Evolutionary conservation across 495 filamentous ascomycete species (phyloP).

Genomic region (Lepidopterella palustris): DNA sequence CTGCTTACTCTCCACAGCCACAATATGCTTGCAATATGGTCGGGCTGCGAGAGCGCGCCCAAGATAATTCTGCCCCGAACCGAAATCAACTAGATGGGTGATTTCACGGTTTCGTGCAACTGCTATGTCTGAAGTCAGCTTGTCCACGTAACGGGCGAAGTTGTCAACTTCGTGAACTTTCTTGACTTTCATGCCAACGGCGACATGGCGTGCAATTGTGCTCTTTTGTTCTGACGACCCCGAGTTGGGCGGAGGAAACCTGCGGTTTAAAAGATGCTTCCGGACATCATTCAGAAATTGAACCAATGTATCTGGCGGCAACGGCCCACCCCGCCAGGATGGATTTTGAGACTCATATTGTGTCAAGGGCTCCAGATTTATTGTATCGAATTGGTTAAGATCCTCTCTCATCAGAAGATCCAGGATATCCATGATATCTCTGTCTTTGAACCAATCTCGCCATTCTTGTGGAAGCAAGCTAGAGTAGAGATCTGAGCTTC

Average conservation of each 20-base stretch:
- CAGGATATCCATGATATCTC: conserved; percentile 65
- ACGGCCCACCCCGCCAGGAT: conserved; percentile 46
- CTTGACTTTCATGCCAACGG: conserved; percentile 91
- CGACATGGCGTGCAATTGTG: conserved; percentile 57
- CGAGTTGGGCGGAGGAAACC: conserved; percentile 38
- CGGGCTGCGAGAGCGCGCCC: conserved; percentile 77
- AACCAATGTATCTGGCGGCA: conserved; percentile 60
- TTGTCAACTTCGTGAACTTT: conserved; percentile 84
- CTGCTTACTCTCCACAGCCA: conserved; percentile 83
- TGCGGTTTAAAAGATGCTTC: conserved; percentile 58
- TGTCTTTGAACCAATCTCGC: conserved; percentile 65
- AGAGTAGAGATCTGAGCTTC: conserved; percentile 70
- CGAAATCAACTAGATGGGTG: conserved; percentile 90
- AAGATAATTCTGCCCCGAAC: conserved; percentile 92
- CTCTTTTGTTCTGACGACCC: conserved; percentile 26
- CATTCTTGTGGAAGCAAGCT: conserved; percentile 69
- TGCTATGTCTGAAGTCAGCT: conserved; percentile 47
- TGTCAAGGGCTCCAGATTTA: conserved; percentile 12
- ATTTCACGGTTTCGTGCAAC: conserved; percentile 44
- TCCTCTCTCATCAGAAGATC: conserved; percentile 74
- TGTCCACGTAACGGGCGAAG: conserved; percentile 55
- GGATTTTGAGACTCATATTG: conserved; percentile 1
- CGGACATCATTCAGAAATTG: conserved; percentile 71
- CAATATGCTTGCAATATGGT: conserved; percentile 77
- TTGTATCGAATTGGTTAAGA: conserved; percentile 37